Conservation (phyloP, 805 yeast genomes). For the Tetrapisispora iriomotensis region DNA sequence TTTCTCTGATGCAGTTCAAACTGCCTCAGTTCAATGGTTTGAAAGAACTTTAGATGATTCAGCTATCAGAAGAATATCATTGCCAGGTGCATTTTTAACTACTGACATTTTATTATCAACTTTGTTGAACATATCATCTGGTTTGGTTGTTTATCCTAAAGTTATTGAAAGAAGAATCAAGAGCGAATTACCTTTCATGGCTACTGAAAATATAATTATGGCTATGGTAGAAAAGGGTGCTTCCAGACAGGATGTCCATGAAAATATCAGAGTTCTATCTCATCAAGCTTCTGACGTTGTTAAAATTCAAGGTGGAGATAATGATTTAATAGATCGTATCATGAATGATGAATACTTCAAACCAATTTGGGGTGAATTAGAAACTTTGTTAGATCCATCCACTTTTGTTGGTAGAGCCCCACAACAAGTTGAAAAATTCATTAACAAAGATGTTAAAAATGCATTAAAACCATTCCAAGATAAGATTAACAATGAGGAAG, state of each 20-base stretch:
- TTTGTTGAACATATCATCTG: constrained; percentile 82
- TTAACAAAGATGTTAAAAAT: constrained; percentile 69
- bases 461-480: constrained; percentile 65
- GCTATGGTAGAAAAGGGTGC: constrained; percentile 99
- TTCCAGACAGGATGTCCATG: constrained; percentile 97
- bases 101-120: constrained; percentile 90
- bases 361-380: constrained; percentile 84
- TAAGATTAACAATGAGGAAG: constrained; percentile 54
- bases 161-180: constrained; percentile 93
- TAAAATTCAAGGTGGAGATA: constrained; percentile 97
- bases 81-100: constrained; percentile 93
- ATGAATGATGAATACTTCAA: constrained; percentile 67
- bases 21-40: constrained; percentile 98
- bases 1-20: constrained; percentile 87
- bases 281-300: constrained; percentile 97
- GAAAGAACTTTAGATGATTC: constrained; percentile 98
- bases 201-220: constrained; percentile 97
- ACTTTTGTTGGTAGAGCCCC: constrained; percentile 99
- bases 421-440: constrained; percentile 90
- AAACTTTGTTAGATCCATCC: constrained; percentile 71
- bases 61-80: constrained; percentile 92
- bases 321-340: constrained; percentile 87
- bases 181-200: constrained; percentile 97
- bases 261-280: constrained; percentile 89
- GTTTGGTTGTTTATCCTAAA: constrained; percentile 96